phyloP scores from a whole-genome alignment of 371 early-diverging fungal species.

The Syncephalastrum monosporum region DNA sequence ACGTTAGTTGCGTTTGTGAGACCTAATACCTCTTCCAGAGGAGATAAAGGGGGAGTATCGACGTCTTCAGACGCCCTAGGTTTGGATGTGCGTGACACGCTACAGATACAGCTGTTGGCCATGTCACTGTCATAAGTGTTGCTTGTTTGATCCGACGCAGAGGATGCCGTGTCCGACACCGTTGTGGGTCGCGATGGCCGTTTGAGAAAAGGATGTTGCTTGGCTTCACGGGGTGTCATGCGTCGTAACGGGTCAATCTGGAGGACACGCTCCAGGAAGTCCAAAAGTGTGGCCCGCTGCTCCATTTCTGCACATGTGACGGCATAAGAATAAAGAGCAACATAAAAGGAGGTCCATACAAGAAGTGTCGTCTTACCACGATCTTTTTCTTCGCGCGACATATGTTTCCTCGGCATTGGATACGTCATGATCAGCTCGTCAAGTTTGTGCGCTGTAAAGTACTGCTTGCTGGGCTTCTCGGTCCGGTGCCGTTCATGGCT shows the following conservation, averaged over 20 bases:
- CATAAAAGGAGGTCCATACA: too few relatives aligned
- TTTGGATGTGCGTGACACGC: background rate
- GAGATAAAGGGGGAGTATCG: slow-evolving; percentile 5
- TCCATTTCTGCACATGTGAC: background rate
- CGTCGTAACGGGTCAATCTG: slow-evolving; percentile 85
- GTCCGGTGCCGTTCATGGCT: slow-evolving; percentile 62
- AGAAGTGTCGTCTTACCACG: slow-evolving; percentile 35
- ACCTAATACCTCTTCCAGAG: background rate
- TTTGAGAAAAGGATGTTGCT: slow-evolving; percentile 90
- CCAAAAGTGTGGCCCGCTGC: slow-evolving; percentile 39
- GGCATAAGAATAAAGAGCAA: too few relatives aligned
- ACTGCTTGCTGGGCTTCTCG: slow-evolving; percentile 87
- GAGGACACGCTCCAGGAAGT: slow-evolving; percentile 83
- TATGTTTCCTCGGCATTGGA: slow-evolving; percentile 70
- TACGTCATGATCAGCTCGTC: slow-evolving; percentile 80
- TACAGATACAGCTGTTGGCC: slow-evolving; percentile 11
- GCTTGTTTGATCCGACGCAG: background rate
- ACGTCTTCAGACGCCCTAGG: background rate
- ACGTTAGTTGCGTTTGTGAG: slow-evolving; percentile 8
- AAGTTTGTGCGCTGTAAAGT: slow-evolving; percentile 76
- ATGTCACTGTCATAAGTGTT: slow-evolving; percentile 5
- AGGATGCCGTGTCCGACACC: background rate
- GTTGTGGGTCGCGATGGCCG: slow-evolving; percentile 13
- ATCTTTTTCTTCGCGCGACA: slow-evolving; percentile 62
- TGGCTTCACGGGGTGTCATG: slow-evolving; percentile 90